Evolutionary conservation across 768 basidiomycete genomes (phyloP).

Genomic region (Naganishia kalamii): DNA sequence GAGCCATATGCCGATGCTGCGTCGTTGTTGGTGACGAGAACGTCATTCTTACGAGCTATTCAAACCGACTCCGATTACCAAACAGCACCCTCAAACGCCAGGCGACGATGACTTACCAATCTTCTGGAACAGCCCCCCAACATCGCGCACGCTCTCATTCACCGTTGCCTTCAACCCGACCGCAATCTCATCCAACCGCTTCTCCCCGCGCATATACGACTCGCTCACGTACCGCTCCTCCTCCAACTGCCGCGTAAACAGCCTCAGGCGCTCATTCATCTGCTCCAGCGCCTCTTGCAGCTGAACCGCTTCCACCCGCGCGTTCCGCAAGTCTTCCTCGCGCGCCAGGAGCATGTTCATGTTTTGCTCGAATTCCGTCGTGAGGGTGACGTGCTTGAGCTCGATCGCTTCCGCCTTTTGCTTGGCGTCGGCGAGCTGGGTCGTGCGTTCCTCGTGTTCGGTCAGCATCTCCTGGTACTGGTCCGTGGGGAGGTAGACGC

Average conservation of each 20-base stretch:
- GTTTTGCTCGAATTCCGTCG: slow-evolving; percentile 88
- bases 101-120: slow-evolving; percentile 56
- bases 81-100: background rate
- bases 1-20: slow-evolving; percentile 61
- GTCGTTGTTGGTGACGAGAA: slow-evolving; percentile 61
- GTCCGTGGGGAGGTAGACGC: slow-evolving; percentile 87
- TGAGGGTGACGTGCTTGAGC: slow-evolving; percentile 64
- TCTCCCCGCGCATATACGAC: slow-evolving; percentile 71
- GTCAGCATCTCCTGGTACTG: slow-evolving; percentile 74
- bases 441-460: slow-evolving; percentile 69
- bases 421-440: slow-evolving; percentile 73
- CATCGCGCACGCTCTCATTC: slow-evolving; percentile 63
- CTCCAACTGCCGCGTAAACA: slow-evolving; percentile 58
- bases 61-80: background rate
- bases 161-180: slow-evolving; percentile 60
- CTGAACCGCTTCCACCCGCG: slow-evolving; percentile 46
- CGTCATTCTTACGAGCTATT: slow-evolving; percentile 65
- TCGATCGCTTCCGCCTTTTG: slow-evolving; percentile 77
- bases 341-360: slow-evolving; percentile 67
- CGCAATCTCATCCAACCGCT: slow-evolving; percentile 65
- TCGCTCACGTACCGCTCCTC: slow-evolving; percentile 73
- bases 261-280: slow-evolving; percentile 51
- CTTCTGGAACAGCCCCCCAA: slow-evolving; percentile 69
- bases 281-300: slow-evolving; percentile 51
- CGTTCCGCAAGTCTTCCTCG: slow-evolving; percentile 65